A percentile compares a stretch with the other conserved stretches of the same genome.
These are phyloP conservation scores for Cymbidium sinense DNA, from an alignment of 106 monocot genomes.

Conservation along the genomic window DNA sequence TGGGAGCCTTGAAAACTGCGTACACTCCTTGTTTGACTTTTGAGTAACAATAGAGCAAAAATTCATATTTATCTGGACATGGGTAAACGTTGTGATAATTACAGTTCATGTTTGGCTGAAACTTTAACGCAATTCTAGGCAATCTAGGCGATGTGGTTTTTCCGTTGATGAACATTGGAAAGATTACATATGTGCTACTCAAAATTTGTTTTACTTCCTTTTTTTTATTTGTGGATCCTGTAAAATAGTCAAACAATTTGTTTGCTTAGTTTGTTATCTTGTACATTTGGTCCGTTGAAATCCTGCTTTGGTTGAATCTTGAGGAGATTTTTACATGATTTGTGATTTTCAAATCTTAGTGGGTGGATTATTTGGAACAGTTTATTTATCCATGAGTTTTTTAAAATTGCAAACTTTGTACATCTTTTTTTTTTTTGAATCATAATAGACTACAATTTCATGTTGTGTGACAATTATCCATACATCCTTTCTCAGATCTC, in stretches of 20 bases:
- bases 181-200: neutral
- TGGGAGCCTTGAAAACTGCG: neutral
- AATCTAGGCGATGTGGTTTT: neutral
- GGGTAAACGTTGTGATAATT: neutral
- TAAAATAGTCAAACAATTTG: conserved; percentile 1
- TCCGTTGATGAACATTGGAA: neutral
- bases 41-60: neutral
- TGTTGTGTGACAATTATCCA: neutral
- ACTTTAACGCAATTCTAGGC: neutral
- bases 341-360: neutral
- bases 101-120: neutral
- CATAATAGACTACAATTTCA: neutral
- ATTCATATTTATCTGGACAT: neutral
- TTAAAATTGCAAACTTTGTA: neutral
- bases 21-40: neutral
- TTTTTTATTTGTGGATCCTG: neutral
- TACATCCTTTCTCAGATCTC: neutral
- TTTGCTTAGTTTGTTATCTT: neutral
- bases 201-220: neutral
- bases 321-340: neutral
- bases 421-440: neutral
- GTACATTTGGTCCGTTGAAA: neutral
- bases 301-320: neutral
- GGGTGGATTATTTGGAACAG: neutral
- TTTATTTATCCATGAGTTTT: neutral